Conservation (phyloP, 1,139 yeast genomes). For the Lodderomyces jiufengensis region DNA sequence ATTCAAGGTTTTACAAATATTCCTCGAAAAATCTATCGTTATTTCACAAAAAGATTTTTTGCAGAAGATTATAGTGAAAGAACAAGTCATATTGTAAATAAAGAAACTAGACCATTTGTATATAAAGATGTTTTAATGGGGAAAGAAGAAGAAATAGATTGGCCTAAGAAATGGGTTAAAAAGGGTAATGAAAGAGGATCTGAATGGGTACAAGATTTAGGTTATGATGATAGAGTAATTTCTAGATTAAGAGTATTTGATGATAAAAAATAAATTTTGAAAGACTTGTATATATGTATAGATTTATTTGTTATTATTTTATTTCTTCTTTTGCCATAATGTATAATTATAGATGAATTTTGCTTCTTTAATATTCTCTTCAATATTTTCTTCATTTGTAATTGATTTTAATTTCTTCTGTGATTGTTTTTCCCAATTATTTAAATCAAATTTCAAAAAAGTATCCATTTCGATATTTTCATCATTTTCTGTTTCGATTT, state of each 20-base stretch:
- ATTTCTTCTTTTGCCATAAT: slow-evolving; percentile 14
- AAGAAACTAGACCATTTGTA: slow-evolving; percentile 54
- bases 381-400: slow-evolving; percentile 36
- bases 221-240: slow-evolving; percentile 65
- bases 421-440: slow-evolving; percentile 34
- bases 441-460: slow-evolving; percentile 42
- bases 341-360: slow-evolving; percentile 16
- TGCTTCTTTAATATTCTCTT: slow-evolving; percentile 43
- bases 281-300: background rate
- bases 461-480: slow-evolving; percentile 58
- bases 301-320: slow-evolving; percentile 2
- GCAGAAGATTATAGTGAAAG: slow-evolving; percentile 69
- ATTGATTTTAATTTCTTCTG: slow-evolving; percentile 35
- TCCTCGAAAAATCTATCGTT: slow-evolving; percentile 74
- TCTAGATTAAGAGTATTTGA: slow-evolving; percentile 55
- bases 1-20: slow-evolving; percentile 73
- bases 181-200: slow-evolving; percentile 66
- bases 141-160: slow-evolving; percentile 72
- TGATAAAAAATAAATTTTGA: slow-evolving; percentile 6
- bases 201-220: slow-evolving; percentile 85
- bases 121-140: slow-evolving; percentile 53
- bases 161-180: slow-evolving; percentile 88
- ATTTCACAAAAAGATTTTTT: slow-evolving; percentile 65
- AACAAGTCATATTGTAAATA: slow-evolving; percentile 59
- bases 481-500: slow-evolving; percentile 39